Percentiles rank a stretch among this genome's conserved stretches.
These are phyloP conservation scores for Trypanosoma caninum DNA, from an alignment of 208 protist species.

Conservation along the genomic window DNA sequence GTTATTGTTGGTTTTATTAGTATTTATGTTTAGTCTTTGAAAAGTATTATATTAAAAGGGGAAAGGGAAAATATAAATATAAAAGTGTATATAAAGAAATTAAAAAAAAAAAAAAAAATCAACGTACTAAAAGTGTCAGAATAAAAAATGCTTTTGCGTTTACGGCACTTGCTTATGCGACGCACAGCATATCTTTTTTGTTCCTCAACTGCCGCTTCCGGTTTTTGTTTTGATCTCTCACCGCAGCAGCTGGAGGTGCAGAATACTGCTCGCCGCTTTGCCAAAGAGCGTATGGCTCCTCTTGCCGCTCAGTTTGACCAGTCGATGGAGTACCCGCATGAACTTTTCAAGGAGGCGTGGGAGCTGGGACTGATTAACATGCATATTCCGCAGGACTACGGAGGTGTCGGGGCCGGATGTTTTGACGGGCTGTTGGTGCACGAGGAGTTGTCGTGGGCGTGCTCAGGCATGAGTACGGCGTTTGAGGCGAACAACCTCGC, in stretches of 20 bases:
- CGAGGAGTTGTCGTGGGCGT: constrained; percentile 87
- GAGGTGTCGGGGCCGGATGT: constrained; percentile 61
- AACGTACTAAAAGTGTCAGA: no score
- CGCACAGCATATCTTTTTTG: constrained; percentile 8
- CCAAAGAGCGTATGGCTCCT: constrained; percentile 73
- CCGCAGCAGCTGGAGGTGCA: constrained; percentile 71
- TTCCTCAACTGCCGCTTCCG: constrained; percentile 29
- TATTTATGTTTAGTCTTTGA: no score
- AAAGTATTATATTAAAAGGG: no score
- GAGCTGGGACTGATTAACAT: constrained; percentile 84
- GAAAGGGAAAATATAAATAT: no score
- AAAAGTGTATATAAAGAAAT: no score
- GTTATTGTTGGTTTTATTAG: no score
- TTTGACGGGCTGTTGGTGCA: constrained; percentile 77
- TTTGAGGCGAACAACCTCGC: constrained; percentile 82
- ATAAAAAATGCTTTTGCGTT: constrained; percentile 18
- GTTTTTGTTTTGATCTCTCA: constrained; percentile 77
- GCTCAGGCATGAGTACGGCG: constrained; percentile 82
- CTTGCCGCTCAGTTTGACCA: constrained; percentile 67
- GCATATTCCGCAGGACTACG: constrained; percentile 79
- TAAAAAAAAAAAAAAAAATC: no score
- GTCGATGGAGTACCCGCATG: constrained; percentile 67
- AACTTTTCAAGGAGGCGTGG: constrained; percentile 80
- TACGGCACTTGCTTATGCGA: background rate
- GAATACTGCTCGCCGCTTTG: constrained; percentile 74